These are phyloP conservation scores for Annulohypoxylon nitens DNA, from an alignment of 495 filamentous ascomycete species.

Conservation along the genomic window DNA sequence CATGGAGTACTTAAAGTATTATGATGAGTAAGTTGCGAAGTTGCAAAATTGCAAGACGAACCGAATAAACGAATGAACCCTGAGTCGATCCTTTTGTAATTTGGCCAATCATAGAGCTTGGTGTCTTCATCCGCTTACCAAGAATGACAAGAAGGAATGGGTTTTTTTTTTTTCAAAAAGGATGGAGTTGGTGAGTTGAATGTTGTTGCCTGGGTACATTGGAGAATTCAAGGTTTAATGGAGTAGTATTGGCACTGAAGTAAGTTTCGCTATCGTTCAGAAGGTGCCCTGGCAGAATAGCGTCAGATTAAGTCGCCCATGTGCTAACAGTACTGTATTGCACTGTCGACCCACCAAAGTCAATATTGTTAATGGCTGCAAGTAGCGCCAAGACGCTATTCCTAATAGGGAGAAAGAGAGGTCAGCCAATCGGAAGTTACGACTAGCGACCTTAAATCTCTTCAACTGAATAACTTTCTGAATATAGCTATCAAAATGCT, in stretches of 20 bases:
- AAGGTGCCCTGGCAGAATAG: no score
- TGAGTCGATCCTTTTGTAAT: constrained; percentile 37
- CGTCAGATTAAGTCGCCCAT: no score
- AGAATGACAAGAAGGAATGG: constrained; percentile 35
- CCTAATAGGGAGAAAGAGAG: no score
- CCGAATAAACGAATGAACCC: constrained; percentile 15
- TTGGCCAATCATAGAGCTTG: constrained; percentile 32
- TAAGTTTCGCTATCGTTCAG: constrained; percentile 1
- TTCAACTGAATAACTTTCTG: no score
- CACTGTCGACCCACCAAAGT: no score
- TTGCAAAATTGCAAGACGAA: constrained; percentile 2
- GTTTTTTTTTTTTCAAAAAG: neutral
- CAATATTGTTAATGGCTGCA: no score
- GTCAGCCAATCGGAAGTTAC: no score
- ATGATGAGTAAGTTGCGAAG: constrained; percentile 17
- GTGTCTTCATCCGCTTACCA: constrained; percentile 36
- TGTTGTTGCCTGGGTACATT: neutral
- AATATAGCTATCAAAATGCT: no score
- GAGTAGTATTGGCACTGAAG: neutral
- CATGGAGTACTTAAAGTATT: neutral
- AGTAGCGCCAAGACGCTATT: no score
- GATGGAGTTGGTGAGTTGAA: constrained; percentile 14
- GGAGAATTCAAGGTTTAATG: constrained; percentile 2
- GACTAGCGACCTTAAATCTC: no score
- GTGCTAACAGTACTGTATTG: no score